Base-by-base conservation (phyloP, 257 asterid genomes). In the Nicotiana attenuata region DNA sequence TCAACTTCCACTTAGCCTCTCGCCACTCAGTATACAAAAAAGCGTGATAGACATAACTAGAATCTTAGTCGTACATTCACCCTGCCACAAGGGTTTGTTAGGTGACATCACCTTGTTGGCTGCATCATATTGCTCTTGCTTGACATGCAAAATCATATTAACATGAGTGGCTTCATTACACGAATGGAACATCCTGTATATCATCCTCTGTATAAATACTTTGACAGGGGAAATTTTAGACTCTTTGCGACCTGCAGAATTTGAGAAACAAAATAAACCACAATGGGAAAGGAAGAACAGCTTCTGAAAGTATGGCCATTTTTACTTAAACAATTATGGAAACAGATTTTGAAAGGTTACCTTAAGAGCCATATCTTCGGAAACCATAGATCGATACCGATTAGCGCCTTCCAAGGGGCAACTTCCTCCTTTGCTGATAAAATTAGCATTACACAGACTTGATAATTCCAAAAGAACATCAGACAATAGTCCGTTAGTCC, bases 381-480 rank as follows among this genome's bases (percentile, higher is more conserved):
- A 90, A 35, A 92, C 89, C 45, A 88, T 87, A 75, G 97, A 91
- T 80, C 98, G 94, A 81, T 94, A 94, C 56, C 98, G 91, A 73
- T 89, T 88, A 13, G 97, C 88, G 80, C 99, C 99, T 89, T 96
- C 99, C 79, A 96, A 87, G 10, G 98, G 97, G 77, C 99, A 94
- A 89, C 96, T 96, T 80, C 89, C 90, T 50, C 98, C 97, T 91
- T 91, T 92, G 77, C 92, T 89, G 80, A 96, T 93, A 78, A 94
- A 96, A 86, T 91, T 96, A 82, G 98, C 97, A 85, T 90, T 91
- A 87, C 97, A 93, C 56, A 96, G 90, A 87, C 99, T 96, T 57
- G 99, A 94, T 78, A 94, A 61, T 88, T 96, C 98, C 89, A 94
- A 88, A 80, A 96, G 97, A 88, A 94, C 91, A 84, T 90, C 93